Conservation (phyloP, 768 basidiomycete species). For the Lactifluus subvellereus region DNA sequence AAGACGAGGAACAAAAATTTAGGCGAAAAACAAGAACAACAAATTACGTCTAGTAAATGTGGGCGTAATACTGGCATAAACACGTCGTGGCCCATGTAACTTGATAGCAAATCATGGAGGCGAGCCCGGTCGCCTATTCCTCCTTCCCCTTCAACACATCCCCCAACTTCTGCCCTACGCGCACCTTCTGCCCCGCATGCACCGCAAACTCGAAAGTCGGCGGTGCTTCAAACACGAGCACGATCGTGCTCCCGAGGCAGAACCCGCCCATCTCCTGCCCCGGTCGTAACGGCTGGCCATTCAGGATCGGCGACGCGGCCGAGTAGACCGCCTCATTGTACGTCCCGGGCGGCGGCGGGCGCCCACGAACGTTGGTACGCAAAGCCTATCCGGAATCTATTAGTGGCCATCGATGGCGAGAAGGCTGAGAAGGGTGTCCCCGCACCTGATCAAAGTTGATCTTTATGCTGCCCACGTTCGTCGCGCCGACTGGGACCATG, state of each 20-base stretch:
- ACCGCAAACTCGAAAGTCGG: conserved; percentile 72
- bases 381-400: conserved; percentile 48
- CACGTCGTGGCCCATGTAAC: not conserved
- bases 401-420: not conserved
- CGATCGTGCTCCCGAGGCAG: conserved; percentile 90
- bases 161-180: conserved; percentile 80
- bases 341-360: conserved; percentile 71
- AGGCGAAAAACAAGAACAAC: not conserved
- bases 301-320: conserved; percentile 71
- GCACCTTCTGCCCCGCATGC: conserved; percentile 74
- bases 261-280: conserved; percentile 99
- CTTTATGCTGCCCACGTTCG: conserved; percentile 94
- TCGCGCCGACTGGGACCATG: conserved; percentile 98
- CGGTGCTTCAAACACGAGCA: conserved; percentile 95
- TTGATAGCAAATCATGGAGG: not conserved
- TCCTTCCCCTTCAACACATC: conserved; percentile 38
- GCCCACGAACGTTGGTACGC: conserved; percentile 80
- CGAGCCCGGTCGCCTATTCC: conserved; percentile 1
- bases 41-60: not conserved
- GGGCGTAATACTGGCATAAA: not conserved
- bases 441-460: conserved; percentile 87
- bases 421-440: not conserved
- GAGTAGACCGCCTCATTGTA: conserved; percentile 92
- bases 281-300: conserved; percentile 79
- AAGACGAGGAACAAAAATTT: not conserved